phyloP scores from a whole-genome alignment of 1,284 basidiomycete species.

The Papiliotrema nemorosa region DNA sequence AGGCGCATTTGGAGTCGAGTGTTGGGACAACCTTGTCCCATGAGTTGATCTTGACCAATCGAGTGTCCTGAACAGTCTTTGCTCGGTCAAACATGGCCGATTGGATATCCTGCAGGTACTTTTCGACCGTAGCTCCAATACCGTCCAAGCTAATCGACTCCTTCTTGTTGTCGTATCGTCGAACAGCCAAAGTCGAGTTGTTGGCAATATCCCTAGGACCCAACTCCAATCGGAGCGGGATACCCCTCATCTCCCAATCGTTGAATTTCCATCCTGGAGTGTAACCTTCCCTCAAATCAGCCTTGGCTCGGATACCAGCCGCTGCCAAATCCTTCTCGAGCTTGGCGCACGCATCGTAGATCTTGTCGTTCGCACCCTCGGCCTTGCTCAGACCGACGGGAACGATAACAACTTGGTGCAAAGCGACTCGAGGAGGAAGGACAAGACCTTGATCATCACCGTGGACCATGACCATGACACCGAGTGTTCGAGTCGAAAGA shows the following conservation, averaged over 20 bases:
- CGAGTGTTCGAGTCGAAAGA: constrained; percentile 90
- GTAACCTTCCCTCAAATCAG: constrained; percentile 90
- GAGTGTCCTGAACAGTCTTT: constrained; percentile 68
- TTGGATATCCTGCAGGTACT: constrained; percentile 82
- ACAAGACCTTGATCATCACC: constrained; percentile 97
- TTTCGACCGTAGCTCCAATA: constrained; percentile 59
- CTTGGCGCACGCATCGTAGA: constrained; percentile 74
- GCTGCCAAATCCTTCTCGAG: constrained; percentile 68
- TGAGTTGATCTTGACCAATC: constrained; percentile 68
- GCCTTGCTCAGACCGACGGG: constrained; percentile 79
- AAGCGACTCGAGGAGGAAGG: constrained; percentile 91
- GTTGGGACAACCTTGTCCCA: constrained; percentile 92
- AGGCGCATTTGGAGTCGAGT: constrained; percentile 82
- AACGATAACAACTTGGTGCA: constrained; percentile 84
- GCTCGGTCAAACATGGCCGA: constrained; percentile 81
- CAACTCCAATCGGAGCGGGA: constrained; percentile 93
- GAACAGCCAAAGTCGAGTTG: constrained; percentile 76
- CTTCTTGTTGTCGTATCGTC: constrained; percentile 83
- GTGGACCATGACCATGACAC: constrained; percentile 99
- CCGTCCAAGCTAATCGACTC: constrained; percentile 65
- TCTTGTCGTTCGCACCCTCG: constrained; percentile 57
- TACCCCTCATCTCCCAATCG: constrained; percentile 99
- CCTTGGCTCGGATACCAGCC: constrained; percentile 76
- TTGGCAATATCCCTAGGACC: constrained; percentile 90
- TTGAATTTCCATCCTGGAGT: constrained; percentile 99